These are phyloP conservation scores for Clohesyomyces aquaticus DNA, from an alignment of 495 filamentous ascomycete species.

Conservation along the genomic window DNA sequence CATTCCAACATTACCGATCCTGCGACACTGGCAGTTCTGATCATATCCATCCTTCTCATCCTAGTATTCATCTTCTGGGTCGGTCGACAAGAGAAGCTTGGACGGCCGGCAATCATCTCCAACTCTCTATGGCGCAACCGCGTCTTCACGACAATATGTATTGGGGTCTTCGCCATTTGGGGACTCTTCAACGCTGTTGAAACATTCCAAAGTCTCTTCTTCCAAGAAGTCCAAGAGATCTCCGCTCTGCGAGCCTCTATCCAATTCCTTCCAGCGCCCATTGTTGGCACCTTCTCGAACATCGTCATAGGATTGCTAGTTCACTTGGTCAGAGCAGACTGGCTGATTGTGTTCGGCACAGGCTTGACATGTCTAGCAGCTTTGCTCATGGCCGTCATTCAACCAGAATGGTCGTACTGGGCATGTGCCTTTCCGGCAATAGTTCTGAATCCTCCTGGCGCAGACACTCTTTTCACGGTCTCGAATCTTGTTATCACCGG, in stretches of 20 bases:
- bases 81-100: slow-evolving; percentile 50
- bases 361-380: slow-evolving; percentile 54
- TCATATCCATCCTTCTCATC: slow-evolving; percentile 50
- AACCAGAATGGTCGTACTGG: slow-evolving; percentile 61
- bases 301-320: slow-evolving; percentile 59
- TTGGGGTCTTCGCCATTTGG: slow-evolving; percentile 58
- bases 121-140: slow-evolving; percentile 58
- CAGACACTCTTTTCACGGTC: slow-evolving; percentile 65
- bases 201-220: slow-evolving; percentile 57
- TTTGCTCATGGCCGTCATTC: slow-evolving; percentile 57
- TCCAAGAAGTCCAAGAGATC: slow-evolving; percentile 55
- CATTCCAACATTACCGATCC: slow-evolving; percentile 45
- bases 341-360: slow-evolving; percentile 53
- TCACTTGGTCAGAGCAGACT: slow-evolving; percentile 56
- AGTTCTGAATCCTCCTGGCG: slow-evolving; percentile 56
- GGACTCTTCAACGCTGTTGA: slow-evolving; percentile 56
- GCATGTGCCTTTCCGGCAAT: slow-evolving; percentile 56
- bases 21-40: slow-evolving; percentile 47
- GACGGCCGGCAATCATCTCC: slow-evolving; percentile 53
- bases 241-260: slow-evolving; percentile 51
- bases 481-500: slow-evolving; percentile 64
- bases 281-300: slow-evolving; percentile 59
- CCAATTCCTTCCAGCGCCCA: slow-evolving; percentile 59
- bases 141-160: slow-evolving; percentile 55
- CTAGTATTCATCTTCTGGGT: slow-evolving; percentile 54